Evolutionary conservation across 345 rosid genomes (phyloP), one percentile per base, ranked within the genome.

Genomic region (Hirschfeldia incana): DNA sequence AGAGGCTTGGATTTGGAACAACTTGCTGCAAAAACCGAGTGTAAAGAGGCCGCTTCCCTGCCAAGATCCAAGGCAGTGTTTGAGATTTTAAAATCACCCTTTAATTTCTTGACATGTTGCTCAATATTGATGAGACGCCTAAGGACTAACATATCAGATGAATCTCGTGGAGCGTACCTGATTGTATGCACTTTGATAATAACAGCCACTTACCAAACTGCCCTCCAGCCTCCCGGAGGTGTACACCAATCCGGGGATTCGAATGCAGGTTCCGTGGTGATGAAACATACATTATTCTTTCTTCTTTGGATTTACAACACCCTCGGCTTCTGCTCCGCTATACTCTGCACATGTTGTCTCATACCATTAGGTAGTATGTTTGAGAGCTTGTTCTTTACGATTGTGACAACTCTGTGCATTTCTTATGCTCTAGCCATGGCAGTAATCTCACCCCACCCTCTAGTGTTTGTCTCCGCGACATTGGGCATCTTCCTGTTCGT

Each of bases 121-220:
- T 51, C 2, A 44, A 63, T 4, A 0, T 0, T 0, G 1, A 6
- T 28, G 4, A 72, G 32, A 65, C 62, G 77, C 26, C 1, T 5
- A 13, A 72, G 73, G 30, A 29, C 73, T 10, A 2, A 3, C 17
- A 16, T 4, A 12, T 64, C 81, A 4, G 73, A 65, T 0, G 67
- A 72, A 39, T 36, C 53, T 39, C 73, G 77, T n/a, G 81, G 67
- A 72, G 63, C 3, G 0, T 78, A 65, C 6, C 15, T 78, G 53
- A 66, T 78, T 21, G 10, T 78, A 66, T 78, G 77, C 53, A 5
- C 73, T 17, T 72, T 78, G 17, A 29, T 72, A 30, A 65, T 42
- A 5, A 78, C 81, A 78, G 8, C 81, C 2, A 72, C 77, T 42
- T 78, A 78, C 15, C 81, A 78, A 53, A 78, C 73, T 13, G 61